These are phyloP conservation scores for Parsonsia alboflavescens DNA, from an alignment of 257 asterid genomes.

Conservation along the genomic window DNA sequence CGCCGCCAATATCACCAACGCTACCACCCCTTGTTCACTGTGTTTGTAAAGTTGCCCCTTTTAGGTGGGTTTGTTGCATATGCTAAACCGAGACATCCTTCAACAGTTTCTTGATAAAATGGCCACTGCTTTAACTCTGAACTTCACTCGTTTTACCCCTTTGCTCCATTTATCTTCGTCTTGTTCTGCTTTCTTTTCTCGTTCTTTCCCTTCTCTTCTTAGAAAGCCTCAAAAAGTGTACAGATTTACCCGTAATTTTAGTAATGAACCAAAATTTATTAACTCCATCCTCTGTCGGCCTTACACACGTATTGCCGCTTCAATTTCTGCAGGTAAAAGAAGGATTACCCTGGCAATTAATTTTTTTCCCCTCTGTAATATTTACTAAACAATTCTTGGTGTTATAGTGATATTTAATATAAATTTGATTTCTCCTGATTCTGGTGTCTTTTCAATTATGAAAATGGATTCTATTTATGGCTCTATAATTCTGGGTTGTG, in stretches of 20 bases:
- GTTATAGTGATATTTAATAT: neutral
- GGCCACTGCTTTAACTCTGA: conserved; percentile 45
- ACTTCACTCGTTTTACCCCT: conserved; percentile 40
- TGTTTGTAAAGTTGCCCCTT: neutral
- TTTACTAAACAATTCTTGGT: neutral
- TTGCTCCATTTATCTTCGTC: conserved; percentile 36
- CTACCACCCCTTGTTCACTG: neutral
- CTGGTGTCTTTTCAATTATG: neutral
- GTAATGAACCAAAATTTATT: neutral
- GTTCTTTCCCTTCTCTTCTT: conserved; percentile 4
- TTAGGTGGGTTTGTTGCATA: neutral
- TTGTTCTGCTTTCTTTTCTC: neutral
- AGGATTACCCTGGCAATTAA: too few relatives aligned
- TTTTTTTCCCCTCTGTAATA: neutral
- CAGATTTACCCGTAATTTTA: conserved; percentile 1
- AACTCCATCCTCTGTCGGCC: conserved; percentile 13
- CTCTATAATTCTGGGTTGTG: neutral
- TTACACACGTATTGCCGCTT: conserved; percentile 19
- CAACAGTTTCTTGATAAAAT: conserved; percentile 17
- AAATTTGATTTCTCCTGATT: neutral
- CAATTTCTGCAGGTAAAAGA: conserved; percentile 21
- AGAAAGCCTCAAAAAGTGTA: conserved; percentile 10
- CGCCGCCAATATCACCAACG: neutral
- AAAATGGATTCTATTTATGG: neutral
- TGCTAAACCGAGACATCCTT: neutral